A percentile compares a stretch with the other conserved stretches of the same genome.
Conservation (phyloP, 2,329 filamentous ascomycete genomes). For the Drechslerella coelobrocha region DNA sequence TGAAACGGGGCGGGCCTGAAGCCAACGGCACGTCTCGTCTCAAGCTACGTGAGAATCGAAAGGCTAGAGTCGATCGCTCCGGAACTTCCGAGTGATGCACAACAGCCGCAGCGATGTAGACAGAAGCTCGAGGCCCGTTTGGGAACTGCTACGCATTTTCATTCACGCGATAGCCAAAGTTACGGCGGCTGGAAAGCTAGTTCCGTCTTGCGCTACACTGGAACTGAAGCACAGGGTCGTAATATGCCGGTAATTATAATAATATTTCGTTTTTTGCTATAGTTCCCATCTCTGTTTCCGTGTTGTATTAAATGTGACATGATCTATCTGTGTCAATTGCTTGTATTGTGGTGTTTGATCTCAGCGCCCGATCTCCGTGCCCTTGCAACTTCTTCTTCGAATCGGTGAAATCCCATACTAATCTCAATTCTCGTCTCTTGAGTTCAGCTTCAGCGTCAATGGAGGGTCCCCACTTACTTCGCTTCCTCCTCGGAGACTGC, state of each 20-base stretch:
- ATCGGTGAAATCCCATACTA: slow-evolving; percentile 29
- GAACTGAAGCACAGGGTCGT: no score
- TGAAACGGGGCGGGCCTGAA: slow-evolving; percentile 10
- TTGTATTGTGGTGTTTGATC: neutral
- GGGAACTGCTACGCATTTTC: no score
- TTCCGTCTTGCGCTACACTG: no score
- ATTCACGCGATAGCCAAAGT: no score
- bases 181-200: no score
- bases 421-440: slow-evolving; percentile 11
- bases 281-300: no score
- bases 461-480: slow-evolving; percentile 1
- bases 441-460: neutral
- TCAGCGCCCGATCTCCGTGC: slow-evolving; percentile 25
- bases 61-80: slow-evolving; percentile 23
- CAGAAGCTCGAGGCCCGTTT: no score
- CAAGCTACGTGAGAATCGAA: slow-evolving; percentile 17
- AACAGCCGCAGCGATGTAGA: no score
- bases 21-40: neutral
- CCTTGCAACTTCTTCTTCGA: slow-evolving; percentile 25
- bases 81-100: slow-evolving; percentile 1
- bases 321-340: neutral
- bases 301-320: no score
- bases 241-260: no score
- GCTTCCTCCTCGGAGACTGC: neutral
- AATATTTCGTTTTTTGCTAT: no score